Base-by-base conservation (phyloP, 371 early-diverging fungal genomes). In the Capniomyces stellatus region DNA sequence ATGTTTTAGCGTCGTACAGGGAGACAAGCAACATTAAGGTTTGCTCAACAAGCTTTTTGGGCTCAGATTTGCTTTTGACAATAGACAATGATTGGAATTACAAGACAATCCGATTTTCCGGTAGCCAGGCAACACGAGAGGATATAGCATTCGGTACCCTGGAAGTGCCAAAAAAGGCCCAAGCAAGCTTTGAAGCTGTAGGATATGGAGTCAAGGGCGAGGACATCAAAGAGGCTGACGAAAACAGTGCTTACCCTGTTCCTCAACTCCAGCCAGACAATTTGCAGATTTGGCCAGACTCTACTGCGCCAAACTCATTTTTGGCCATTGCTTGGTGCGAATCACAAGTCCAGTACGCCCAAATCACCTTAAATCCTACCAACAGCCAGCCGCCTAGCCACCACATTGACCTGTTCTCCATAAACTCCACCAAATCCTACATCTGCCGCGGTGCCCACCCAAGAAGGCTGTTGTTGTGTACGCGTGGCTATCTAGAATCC, bases 291-390 rank as follows among this genome's bases (percentile, higher is more conserved):
- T 49, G 49, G 49, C 49, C 49, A 49, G 44, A 44, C 21, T 6
- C 49, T 10, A 15, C 19, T 18, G 15, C 2, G 13, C 22, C 15
- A 15, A 29, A 27, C 29, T 21, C 49, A 15, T 49, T 27, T 29
- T 49, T 49, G 18, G 29, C 15, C 3, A 25, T 49, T 21, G 49
- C 49, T 23, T 49, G 49, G 49, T 49, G 49, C n/a, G 49, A 15
- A 18, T 3, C 2, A 23, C 3, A 29, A 12, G 29, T 49, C 4
- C 49, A 49, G 29, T 49, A 23, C 27, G 23, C 49, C 3, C 18
- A 29, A 27, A 23, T 49, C 3, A 27, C 15, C 8, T 18, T 49
- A 3, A 15, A 6, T 15, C 10, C 35, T 35, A 15, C 35, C 6
- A 15, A 35, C 35, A 35, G 6, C 10, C 28, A 3, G 10, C 12